phyloP scores from a whole-genome alignment of 2,329 filamentous ascomycete species.

The Aureobasidium sp. region DNA sequence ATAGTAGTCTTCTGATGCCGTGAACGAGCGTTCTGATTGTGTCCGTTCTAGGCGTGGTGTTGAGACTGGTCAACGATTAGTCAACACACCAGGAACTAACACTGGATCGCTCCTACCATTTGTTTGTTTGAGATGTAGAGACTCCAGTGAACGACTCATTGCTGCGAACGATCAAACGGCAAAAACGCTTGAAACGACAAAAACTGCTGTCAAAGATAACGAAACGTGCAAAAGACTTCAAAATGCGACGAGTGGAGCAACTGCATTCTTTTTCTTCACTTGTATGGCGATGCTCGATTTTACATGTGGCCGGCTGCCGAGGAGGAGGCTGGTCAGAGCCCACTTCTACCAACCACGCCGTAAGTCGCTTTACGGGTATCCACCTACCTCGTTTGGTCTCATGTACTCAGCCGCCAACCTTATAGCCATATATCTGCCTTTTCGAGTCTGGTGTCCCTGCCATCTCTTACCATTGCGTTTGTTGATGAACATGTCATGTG shows the following conservation, averaged over 20 bases:
- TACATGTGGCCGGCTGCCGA: slow-evolving; percentile 10
- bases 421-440: background rate
- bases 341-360: slow-evolving; percentile 3
- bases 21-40: slow-evolving; percentile 39
- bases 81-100: background rate
- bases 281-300: background rate
- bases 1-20: slow-evolving; percentile 46
- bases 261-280: slow-evolving; percentile 4
- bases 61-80: slow-evolving; percentile 26
- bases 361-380: background rate
- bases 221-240: slow-evolving; percentile 2
- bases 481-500: background rate
- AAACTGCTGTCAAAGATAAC: slow-evolving; percentile 10
- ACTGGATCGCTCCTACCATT: slow-evolving; percentile 28
- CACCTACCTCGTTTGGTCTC: slow-evolving; percentile 1
- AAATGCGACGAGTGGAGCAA: background rate
- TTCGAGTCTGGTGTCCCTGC: background rate
- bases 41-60: slow-evolving; percentile 34
- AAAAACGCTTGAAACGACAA: background rate
- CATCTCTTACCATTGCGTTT: background rate
- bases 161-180: background rate
- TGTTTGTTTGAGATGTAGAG: slow-evolving; percentile 35
- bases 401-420: background rate
- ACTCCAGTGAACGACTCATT: slow-evolving; percentile 18
- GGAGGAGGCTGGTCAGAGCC: slow-evolving; percentile 10